Conservation (phyloP, 2,329 filamentous ascomycete genomes). For the Neofusicoccum kwambonambiense region DNA sequence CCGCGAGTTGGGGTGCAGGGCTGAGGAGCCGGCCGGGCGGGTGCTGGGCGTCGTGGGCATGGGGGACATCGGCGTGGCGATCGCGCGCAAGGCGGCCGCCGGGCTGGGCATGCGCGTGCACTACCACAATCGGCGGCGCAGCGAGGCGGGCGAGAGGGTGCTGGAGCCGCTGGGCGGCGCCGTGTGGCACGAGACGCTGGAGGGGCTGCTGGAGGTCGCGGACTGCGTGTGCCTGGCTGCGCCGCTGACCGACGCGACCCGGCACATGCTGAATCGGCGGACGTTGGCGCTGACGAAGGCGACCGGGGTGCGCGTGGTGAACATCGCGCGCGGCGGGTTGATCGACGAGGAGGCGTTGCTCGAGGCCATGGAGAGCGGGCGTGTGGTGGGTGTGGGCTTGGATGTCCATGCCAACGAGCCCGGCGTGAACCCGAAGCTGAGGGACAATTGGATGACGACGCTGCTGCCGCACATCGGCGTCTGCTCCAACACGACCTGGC, state of each 20-base stretch:
- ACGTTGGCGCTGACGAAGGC: slow-evolving; percentile 56
- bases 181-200: slow-evolving; percentile 56
- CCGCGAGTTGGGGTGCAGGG: slow-evolving; percentile 56
- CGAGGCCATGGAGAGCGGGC: slow-evolving; percentile 52
- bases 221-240: slow-evolving; percentile 57
- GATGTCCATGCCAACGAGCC: slow-evolving; percentile 61
- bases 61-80: slow-evolving; percentile 58
- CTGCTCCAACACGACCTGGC: background rate
- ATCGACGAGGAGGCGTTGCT: slow-evolving; percentile 58
- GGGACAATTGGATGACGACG: slow-evolving; percentile 52
- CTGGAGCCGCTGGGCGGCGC: slow-evolving; percentile 45
- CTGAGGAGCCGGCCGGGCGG: slow-evolving; percentile 63
- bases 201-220: slow-evolving; percentile 52
- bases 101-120: slow-evolving; percentile 57
- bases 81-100: slow-evolving; percentile 49
- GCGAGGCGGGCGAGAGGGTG: slow-evolving; percentile 35
- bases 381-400: slow-evolving; percentile 54
- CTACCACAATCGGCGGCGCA: slow-evolving; percentile 57
- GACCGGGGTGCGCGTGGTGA: slow-evolving; percentile 56
- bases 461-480: slow-evolving; percentile 58
- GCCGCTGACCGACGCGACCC: slow-evolving; percentile 52
- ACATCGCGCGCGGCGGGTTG: slow-evolving; percentile 57
- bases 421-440: slow-evolving; percentile 50
- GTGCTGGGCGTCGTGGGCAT: slow-evolving; percentile 59
- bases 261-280: slow-evolving; percentile 50